Evolutionary conservation across 352 stramenopile genomes (phyloP).

Genomic region (Elongisporangium senticosum): DNA sequence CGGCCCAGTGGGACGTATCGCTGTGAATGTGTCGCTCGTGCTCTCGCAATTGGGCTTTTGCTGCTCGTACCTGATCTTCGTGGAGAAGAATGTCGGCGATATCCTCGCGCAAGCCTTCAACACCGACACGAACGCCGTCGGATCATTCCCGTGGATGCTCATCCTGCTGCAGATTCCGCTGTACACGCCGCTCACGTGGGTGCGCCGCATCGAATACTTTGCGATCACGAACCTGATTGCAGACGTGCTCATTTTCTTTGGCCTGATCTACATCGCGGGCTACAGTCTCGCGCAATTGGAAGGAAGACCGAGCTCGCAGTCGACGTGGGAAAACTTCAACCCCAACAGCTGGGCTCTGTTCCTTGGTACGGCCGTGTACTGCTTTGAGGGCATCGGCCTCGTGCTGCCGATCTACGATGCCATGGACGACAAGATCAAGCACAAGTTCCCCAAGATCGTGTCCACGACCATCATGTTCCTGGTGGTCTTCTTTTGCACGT

Average conservation of each 20-base stretch:
- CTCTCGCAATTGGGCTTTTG: conserved; percentile 69
- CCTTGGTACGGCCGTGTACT: conserved; percentile 59
- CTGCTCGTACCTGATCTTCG: conserved; percentile 74
- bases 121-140: conserved; percentile 25
- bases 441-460: conserved; percentile 56
- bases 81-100: conserved; percentile 62
- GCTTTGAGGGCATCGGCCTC: conserved; percentile 68
- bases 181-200: conserved; percentile 65
- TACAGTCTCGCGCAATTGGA: conserved; percentile 46
- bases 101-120: conserved; percentile 49
- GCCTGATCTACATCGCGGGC: conserved; percentile 50
- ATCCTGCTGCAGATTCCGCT: conserved; percentile 60
- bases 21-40: conserved; percentile 65
- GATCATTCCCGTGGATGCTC: conserved; percentile 44
- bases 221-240: conserved; percentile 63
- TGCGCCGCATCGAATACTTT: conserved; percentile 73
- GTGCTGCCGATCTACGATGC: conserved; percentile 68
- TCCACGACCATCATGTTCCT: conserved; percentile 44
- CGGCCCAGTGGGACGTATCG: conserved; percentile 35
- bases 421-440: conserved; percentile 45
- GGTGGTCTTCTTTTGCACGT: conserved; percentile 46
- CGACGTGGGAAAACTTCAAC: conserved; percentile 64
- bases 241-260: conserved; percentile 52
- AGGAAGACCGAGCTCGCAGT: conserved; percentile 13
- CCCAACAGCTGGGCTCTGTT: conserved; percentile 54